Base-by-base conservation (phyloP, 768 basidiomycete genomes). In the Hirschioporus abietinus region DNA sequence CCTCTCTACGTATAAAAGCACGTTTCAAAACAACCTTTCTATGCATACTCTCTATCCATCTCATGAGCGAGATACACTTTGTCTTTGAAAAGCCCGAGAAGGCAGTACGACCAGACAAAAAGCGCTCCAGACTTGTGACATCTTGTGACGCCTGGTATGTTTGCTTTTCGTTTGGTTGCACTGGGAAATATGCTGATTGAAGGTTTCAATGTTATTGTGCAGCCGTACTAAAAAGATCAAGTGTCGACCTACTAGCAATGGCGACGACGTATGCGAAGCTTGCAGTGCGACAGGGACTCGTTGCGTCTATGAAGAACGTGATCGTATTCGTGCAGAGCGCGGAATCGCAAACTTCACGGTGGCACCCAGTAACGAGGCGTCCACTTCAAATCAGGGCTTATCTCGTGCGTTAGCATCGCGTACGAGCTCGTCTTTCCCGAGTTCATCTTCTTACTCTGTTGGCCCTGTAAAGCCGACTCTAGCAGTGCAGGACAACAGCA, bases 171-270 rank as follows among this genome's bases (percentile, higher is more conserved):
- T 60, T 10, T 58, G 7, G n/a, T 23, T 7, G 36, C 35, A 12
- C 17, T 42, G 35, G n/a, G 30, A 64, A 61, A 64, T 60, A 35
- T 34, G 27, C 17, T 42, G n/a, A 66, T 60, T n/a, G 30, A 8
- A 30, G 30, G 8, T 8, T n/a, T 30, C 30, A 30, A 3, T 8
- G 30, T 30, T 68, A 52, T 26, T 60, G 30, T 64, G 26, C 65
- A 71, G 71, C 61, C 72, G 72, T 63, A 63, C 68, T 63, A 71
- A 72, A 65, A 73, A 73, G 63, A 73, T 73, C 60, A 73, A 73
- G 64, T 73, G 72, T 68, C 67, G 57, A 63, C 67, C 65, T 59
- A 58, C 68, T 35, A n/a, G 63, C 35, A 60, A 66, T 23, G 65
- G 70, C 58, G 30, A 52, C 24, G 61, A 64, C 27, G 17, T 61